Base-by-base conservation (phyloP, 2,329 filamentous ascomycete genomes). In the Penicillium sp. region DNA sequence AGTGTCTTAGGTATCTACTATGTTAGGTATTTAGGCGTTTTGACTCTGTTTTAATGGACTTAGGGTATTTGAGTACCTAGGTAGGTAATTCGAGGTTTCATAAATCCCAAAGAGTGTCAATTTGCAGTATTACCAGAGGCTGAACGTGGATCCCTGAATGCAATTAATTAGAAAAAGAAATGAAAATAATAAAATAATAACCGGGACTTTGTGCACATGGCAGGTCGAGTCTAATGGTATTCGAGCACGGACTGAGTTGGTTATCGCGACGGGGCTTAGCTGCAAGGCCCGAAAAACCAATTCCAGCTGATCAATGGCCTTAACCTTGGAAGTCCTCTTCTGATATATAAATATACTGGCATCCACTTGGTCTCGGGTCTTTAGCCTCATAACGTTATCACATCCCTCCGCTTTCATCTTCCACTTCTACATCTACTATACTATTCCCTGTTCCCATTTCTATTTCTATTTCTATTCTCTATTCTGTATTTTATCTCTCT, bases 241-340 rank as follows among this genome's bases (percentile, higher is more conserved):
- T 45, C 44, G 39, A 51, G 53, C 52, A 56, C 55, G 47, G 55
- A 56, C 51, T 51, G 42, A 43, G 19, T 41, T 45, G 43, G 50
- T 51, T 57, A 56, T 56, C 54, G 43, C 45, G 42, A 57, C 54
- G 53, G 54, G 57, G 56, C 56, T 59, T 55, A 58, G 58, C 51
- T 58, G 57, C 57, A 58, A 57, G 54, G 54, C 51, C 56, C 50
- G 34, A 49, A 48, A 51, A 35, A 41, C 43, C 28, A 40, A 38
- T 45, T 42, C 35, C 48, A 56, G 58, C 58, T 58, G 58, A 60
- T 60, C 57, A 49, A 51, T 52, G 55, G 24, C 43, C 24, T 17
- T 19, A 24, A 24, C 22, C 22, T 24, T 24, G 22, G 22, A 13
- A 13, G 6, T 29, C 24, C 37, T 40, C 21, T 24, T 17, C 24